Evolutionary conservation across 2,329 filamentous ascomycete species (phyloP), one percentile per base, ranked within the genome.

Genomic region (Neurospora sp.): DNA sequence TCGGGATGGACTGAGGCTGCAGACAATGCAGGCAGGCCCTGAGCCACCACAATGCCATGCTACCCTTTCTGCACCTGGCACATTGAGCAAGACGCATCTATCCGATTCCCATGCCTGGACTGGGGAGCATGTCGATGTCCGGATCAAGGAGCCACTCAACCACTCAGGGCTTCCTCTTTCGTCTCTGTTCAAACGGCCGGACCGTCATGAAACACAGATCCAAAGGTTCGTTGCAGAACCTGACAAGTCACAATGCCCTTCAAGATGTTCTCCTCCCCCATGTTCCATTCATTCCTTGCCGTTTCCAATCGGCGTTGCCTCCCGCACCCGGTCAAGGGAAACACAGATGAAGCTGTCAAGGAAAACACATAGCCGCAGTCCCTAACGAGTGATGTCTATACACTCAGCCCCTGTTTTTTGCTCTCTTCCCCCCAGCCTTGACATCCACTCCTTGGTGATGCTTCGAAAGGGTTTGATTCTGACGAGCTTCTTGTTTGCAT

Each of bases 61-160:
- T 62, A 62, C 52, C 28, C 36, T 39, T 36, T 3, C 52, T 62
- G 28, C 52, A 62, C 52, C 23, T 62, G 52, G 52, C 52, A 33
- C 13, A 36, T 33, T 33, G 52, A 28, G 13, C 52, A 62, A 62
- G 52, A 36, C 52, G 52, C 52, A 62, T 62, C 52, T 62, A 62
- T 62, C 28, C 52, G 52, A 6, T 8, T 62, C 52, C 28, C 52
- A 62, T 28, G 52, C 28, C 52, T 62, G 52, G 52, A 62, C 52
- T 62, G 52, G 52, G 52, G 52, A n/a, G 28, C 67, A 72, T 73
- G 73, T 74, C 72, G 72, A 71, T 73, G 70, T 72, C 75, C 73
- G 74, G 74, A 70, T 70, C 71, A 68, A 66, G 68, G 70, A 39
- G 58, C 70, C 52, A 36, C 66, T 66, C 68, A 68, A 68, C 68